Evolutionary conservation across 495 filamentous ascomycete genomes (phyloP).

Genomic region (Extremus antarcticus): DNA sequence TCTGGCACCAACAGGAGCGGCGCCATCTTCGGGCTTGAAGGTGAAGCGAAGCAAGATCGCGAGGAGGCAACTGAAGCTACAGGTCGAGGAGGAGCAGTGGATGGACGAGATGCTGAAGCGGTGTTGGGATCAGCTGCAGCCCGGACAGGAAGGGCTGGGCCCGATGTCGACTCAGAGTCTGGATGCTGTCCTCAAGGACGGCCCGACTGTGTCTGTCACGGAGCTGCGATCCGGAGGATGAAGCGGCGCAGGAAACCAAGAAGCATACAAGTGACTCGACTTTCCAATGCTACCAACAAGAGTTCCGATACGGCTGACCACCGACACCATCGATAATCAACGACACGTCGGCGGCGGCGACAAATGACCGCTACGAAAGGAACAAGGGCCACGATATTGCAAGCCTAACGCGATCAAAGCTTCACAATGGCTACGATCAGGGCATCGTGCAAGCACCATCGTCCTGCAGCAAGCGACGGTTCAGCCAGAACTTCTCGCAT

Average conservation of each 20-base stretch:
- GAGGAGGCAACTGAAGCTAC: slow-evolving; percentile 12
- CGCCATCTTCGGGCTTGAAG: slow-evolving; percentile 2
- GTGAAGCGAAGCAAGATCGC: slow-evolving; percentile 18
- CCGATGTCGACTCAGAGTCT: slow-evolving; percentile 2
- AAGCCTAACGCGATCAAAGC: no score
- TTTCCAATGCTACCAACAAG: no score
- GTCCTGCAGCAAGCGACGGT: no score
- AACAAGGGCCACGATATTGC: no score
- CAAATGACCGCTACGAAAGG: no score
- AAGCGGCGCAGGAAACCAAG: not conserved
- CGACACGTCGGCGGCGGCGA: no score
- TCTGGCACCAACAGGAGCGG: slow-evolving; percentile 1
- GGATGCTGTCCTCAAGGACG: slow-evolving; percentile 1
- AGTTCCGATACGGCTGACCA: no score
- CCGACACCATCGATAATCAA: no score
- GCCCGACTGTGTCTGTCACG: not conserved
- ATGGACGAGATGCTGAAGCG: slow-evolving; percentile 14
- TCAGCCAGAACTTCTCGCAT: no score
- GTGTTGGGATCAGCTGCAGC: slow-evolving; percentile 3
- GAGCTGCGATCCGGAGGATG: not conserved
- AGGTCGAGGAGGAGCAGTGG: slow-evolving; percentile 18
- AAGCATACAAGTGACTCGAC: not conserved
- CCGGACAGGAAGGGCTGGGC: not conserved
- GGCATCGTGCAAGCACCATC: no score
- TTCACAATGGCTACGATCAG: no score